A percentile compares a stretch with the other conserved stretches of the same genome.
Evolutionary conservation across 192 early-diverging fungal genomes (phyloP).

Genomic region (Cladochytrium replicatum): DNA sequence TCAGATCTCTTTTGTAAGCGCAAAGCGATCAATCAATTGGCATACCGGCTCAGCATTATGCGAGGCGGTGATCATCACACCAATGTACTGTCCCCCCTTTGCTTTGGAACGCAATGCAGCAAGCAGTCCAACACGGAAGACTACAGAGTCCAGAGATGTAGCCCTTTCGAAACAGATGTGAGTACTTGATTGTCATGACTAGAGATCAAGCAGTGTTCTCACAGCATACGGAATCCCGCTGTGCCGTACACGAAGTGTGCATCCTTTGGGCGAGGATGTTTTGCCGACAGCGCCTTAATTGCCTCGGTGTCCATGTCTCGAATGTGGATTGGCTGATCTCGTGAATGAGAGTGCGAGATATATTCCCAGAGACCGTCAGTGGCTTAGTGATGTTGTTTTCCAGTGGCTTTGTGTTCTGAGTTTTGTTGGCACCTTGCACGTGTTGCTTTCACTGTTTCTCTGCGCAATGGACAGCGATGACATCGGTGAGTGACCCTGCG

Average conservation of each 20-base stretch:
- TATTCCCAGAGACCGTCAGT: no score
- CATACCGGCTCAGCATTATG: conserved; percentile 85
- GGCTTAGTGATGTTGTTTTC: no score
- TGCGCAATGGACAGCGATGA: no score
- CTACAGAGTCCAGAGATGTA: conserved; percentile 78
- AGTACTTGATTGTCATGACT: neutral
- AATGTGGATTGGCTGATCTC: no score
- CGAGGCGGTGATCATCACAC: conserved; percentile 97
- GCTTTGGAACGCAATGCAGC: conserved; percentile 86
- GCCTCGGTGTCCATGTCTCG: no score
- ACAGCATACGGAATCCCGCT: conserved; percentile 94
- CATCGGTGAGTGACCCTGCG: no score
- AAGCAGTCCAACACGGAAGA: conserved; percentile 86
- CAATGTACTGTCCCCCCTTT: conserved; percentile 73
- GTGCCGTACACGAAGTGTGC: conserved; percentile 81
- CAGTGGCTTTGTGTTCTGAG: no score
- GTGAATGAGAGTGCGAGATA: no score
- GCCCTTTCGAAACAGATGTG: conserved; percentile 57
- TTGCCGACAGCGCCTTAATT: conserved; percentile 11
- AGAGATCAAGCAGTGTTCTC: conserved; percentile 6
- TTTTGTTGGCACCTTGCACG: no score
- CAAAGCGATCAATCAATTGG: neutral
- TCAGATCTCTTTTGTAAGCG: neutral
- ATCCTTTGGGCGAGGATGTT: conserved; percentile 60
- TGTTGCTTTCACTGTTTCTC: no score